Evolutionary conservation across 805 yeast genomes (phyloP).

Genomic region (Saturnispora diversa): DNA sequence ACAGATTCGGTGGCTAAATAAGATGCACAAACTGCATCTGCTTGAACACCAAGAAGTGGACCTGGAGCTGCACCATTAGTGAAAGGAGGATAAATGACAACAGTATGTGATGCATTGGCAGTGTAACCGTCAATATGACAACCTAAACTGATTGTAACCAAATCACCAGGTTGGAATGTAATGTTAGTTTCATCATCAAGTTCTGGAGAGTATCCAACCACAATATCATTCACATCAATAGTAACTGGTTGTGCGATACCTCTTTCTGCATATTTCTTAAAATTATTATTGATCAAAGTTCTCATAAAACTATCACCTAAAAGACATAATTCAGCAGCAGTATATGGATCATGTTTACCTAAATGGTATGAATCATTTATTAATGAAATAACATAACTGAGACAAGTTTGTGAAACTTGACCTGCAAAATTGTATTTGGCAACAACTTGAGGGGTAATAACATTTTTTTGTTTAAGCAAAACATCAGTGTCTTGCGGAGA

Average conservation of each 20-base stretch:
- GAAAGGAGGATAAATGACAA: constrained; percentile 72
- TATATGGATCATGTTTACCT: constrained; percentile 38
- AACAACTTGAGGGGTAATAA: constrained; percentile 49
- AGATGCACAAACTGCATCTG: constrained; percentile 85
- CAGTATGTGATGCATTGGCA: constrained; percentile 75
- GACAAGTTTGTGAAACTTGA: constrained; percentile 76
- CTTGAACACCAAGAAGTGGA: constrained; percentile 75
- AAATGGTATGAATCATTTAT: constrained; percentile 71
- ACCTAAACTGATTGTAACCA: constrained; percentile 78
- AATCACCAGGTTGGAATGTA: constrained; percentile 64
- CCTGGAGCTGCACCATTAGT: constrained; percentile 47
- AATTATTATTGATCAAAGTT: constrained; percentile 51
- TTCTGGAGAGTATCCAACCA: constrained; percentile 81
- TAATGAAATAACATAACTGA: constrained; percentile 55
- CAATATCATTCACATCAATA: constrained; percentile 74
- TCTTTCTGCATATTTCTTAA: constrained; percentile 67
- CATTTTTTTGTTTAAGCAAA: constrained; percentile 64
- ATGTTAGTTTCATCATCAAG: constrained; percentile 54
- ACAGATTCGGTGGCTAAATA: constrained; percentile 86
- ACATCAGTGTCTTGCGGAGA: constrained; percentile 68
- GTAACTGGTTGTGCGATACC: constrained; percentile 92
- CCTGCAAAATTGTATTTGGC: constrained; percentile 89
- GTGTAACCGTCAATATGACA: constrained; percentile 96
- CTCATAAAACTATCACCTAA: constrained; percentile 71
- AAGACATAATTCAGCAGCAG: constrained; percentile 68